Evolutionary conservation across 306 rosid genomes (phyloP).

Genomic region (Medicago arabica): DNA sequence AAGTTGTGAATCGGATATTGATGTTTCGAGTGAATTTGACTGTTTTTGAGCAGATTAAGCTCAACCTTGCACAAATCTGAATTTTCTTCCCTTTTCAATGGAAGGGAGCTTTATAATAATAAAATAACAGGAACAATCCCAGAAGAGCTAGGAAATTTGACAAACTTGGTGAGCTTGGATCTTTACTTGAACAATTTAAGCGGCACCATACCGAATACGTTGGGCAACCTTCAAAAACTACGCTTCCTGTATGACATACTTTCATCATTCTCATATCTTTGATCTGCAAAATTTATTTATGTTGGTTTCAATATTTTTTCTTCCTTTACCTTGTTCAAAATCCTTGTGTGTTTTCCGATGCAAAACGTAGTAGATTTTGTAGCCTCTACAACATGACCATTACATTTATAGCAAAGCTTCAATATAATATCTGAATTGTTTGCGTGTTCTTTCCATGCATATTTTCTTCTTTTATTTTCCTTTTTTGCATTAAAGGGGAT

Average conservation of each 20-base stretch:
- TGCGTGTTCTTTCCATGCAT: no score
- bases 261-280: constrained; percentile 50
- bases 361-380: constrained; percentile 18
- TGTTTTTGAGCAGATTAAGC: not conserved
- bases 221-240: constrained; percentile 64
- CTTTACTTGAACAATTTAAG: constrained; percentile 68
- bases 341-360: constrained; percentile 22
- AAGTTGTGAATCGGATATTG: constrained; percentile 43
- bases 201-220: constrained; percentile 60
- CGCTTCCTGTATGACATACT: constrained; percentile 74
- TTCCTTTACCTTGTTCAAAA: not conserved
- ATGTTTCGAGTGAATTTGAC: constrained; percentile 50
- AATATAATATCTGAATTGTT: constrained; percentile 7
- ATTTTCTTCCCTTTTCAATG: constrained; percentile 28
- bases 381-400: constrained; percentile 35
- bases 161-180: constrained; percentile 90
- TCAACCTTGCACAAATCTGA: constrained; percentile 25
- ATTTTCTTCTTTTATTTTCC: no score
- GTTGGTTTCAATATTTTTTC: not conserved
- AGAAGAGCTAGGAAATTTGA: constrained; percentile 73
- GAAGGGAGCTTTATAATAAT: constrained; percentile 85
- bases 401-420: constrained; percentile 53
- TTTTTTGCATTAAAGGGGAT: no score
- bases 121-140: constrained; percentile 71
- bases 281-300: constrained; percentile 10